phyloP scores from a whole-genome alignment of 306 rosid species.

The Trifolium subterraneum region DNA sequence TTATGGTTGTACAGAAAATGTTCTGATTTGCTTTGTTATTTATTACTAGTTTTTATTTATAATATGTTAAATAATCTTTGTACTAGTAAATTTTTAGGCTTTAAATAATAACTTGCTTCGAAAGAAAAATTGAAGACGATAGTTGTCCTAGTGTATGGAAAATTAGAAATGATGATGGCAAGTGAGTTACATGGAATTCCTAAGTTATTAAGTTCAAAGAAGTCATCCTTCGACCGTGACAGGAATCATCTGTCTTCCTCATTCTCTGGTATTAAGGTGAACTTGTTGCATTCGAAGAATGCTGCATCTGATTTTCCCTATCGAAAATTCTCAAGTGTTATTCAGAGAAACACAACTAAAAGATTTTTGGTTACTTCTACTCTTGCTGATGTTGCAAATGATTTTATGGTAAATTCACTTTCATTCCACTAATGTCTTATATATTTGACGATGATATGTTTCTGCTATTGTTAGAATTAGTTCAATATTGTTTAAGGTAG shows the following conservation, averaged over 20 bases:
- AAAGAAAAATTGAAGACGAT: constrained; percentile 26
- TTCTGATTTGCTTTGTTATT: constrained; percentile 22
- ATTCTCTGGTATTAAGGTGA: constrained; percentile 41
- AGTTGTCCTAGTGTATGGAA: constrained; percentile 24
- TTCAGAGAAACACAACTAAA: constrained; percentile 39
- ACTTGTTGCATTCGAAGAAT: constrained; percentile 46
- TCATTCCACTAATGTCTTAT: constrained; percentile 21
- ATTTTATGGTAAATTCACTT: constrained; percentile 48
- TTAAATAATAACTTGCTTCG: constrained; percentile 30
- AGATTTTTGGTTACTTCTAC: constrained; percentile 45
- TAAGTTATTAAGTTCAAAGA: constrained; percentile 41
- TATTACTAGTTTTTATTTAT: not conserved
- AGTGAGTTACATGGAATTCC: constrained; percentile 50
- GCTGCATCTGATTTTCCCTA: constrained; percentile 30
- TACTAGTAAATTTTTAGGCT: constrained; percentile 16
- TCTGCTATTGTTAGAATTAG: not conserved
- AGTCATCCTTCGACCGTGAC: constrained; percentile 36
- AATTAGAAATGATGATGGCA: constrained; percentile 43
- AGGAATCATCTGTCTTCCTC: constrained; percentile 50
- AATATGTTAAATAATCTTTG: constrained; percentile 19
- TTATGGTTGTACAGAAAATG: constrained; percentile 8
- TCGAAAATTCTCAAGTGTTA: constrained; percentile 34
- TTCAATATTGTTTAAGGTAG: not conserved
- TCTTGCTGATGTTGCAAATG: constrained; percentile 55
- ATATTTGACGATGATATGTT: not conserved